Percentiles rank a stretch among this genome's conserved stretches.
Evolutionary conservation across 441 rosid genomes (phyloP).

Genomic region (Mallotus japonicus): DNA sequence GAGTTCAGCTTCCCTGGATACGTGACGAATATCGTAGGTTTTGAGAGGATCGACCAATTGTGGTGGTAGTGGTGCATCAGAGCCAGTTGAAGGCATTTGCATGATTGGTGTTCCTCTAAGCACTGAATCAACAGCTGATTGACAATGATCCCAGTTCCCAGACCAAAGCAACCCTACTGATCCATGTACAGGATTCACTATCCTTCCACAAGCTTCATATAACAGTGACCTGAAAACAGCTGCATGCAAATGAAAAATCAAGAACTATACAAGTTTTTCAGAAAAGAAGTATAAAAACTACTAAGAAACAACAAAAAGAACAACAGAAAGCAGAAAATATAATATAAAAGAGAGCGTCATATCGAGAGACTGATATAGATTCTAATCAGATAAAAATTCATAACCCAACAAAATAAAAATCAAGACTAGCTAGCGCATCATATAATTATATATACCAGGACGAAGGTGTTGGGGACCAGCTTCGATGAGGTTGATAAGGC

Average conservation of each 20-base stretch:
- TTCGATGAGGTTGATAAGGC: conserved; percentile 49
- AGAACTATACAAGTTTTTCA: background rate
- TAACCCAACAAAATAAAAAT: background rate
- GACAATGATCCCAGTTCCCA: conserved; percentile 52
- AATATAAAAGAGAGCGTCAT: too few species aligned
- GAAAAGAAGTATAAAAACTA: background rate
- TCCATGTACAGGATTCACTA: conserved; percentile 49
- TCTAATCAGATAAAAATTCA: background rate
- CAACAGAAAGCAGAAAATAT: background rate
- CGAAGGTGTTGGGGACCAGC: conserved; percentile 46
- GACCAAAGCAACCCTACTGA: conserved; percentile 53
- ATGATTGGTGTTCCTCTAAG: conserved; percentile 38
- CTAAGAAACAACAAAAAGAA: background rate
- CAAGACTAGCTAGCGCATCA: background rate
- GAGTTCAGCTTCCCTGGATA: conserved; percentile 28
- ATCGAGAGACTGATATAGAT: too few species aligned
- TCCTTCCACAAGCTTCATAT: conserved; percentile 59
- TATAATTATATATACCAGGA: conserved; percentile 32
- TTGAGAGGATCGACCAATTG: conserved; percentile 31
- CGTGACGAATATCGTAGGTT: conserved; percentile 45
- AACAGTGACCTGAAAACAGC: conserved; percentile 50
- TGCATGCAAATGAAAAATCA: conserved; percentile 25
- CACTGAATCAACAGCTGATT: conserved; percentile 50
- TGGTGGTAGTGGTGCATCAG: conserved; percentile 21
- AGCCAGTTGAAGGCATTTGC: conserved; percentile 17